A percentile compares a stretch with the other conserved stretches of the same genome.
Conservation (phyloP, 192 early-diverging fungal genomes). For the Coemansia sp. region DNA sequence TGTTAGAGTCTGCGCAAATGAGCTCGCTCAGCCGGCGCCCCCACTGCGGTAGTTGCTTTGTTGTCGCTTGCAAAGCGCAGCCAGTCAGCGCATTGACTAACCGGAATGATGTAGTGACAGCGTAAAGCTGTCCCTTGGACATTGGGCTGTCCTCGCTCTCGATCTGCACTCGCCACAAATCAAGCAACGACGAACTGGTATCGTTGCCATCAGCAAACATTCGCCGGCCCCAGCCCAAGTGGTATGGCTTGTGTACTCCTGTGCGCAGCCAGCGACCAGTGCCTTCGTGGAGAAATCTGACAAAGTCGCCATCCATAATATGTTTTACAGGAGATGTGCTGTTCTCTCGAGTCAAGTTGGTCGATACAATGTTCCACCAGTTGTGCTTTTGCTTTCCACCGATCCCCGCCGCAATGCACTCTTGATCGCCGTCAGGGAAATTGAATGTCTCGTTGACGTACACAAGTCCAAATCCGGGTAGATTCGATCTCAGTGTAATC, state of each 20-base stretch:
- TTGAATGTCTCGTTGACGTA: conserved; percentile 24
- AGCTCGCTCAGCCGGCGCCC: conserved; percentile 80
- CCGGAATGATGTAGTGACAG: conserved; percentile 62
- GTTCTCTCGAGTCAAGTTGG: conserved; percentile 9
- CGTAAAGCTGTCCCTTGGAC: conserved; percentile 43
- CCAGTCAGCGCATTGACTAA: conserved; percentile 71
- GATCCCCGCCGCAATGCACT: conserved; percentile 27
- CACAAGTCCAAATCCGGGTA: conserved; percentile 38
- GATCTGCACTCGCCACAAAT: conserved; percentile 59
- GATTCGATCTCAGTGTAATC: conserved; percentile 36
- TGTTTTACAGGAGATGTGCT: conserved; percentile 14
- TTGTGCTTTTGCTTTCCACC: conserved; percentile 34
- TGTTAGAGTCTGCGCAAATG: conserved; percentile 79
- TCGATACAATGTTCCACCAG: conserved; percentile 36
- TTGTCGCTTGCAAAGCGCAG: conserved; percentile 74
- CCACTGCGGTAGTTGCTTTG: conserved; percentile 77
- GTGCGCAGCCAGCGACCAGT: conserved; percentile 56
- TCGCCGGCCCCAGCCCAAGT: conserved; percentile 23
- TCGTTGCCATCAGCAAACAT: conserved; percentile 30
- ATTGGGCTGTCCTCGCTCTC: conserved; percentile 46
- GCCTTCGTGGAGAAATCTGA: conserved; percentile 57
- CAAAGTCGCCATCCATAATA: conserved; percentile 22
- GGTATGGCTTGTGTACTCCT: background rate
- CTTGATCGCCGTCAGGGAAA: conserved; percentile 18
- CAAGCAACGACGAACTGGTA: conserved; percentile 29